phyloP scores from a whole-genome alignment of 2,329 filamentous ascomycete species.

The Monosporascus cannonballus region DNA sequence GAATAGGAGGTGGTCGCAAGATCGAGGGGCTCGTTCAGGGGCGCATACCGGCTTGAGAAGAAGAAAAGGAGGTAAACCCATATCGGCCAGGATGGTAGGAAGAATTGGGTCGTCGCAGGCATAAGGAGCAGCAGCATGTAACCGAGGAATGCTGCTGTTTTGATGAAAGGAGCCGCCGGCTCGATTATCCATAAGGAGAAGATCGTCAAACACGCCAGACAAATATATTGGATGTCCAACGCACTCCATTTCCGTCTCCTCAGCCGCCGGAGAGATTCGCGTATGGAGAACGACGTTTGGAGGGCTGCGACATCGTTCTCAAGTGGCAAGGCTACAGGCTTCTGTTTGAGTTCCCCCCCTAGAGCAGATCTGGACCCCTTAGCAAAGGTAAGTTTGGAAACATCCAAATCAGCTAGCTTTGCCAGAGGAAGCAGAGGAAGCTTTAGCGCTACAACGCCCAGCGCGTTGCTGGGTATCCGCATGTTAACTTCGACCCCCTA shows the following conservation, averaged over 20 bases:
- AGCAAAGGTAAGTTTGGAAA: neutral
- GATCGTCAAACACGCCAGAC: conserved; percentile 67
- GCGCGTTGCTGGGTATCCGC: neutral
- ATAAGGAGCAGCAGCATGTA: conserved; percentile 68
- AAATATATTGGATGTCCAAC: conserved; percentile 79
- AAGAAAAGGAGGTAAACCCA: conserved; percentile 86
- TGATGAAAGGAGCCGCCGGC: conserved; percentile 71
- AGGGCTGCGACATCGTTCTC: conserved; percentile 60
- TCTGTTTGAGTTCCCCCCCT: neutral
- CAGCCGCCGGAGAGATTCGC: conserved; percentile 69
- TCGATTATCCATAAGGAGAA: conserved; percentile 76
- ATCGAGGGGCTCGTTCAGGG: conserved; percentile 10
- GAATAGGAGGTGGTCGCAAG: neutral
- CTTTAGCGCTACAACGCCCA: neutral
- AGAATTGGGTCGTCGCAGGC: conserved; percentile 84
- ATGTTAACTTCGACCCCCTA: neutral
- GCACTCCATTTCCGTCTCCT: conserved; percentile 73
- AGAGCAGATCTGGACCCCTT: neutral
- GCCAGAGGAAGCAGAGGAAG: neutral
- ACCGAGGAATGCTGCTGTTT: conserved; percentile 63
- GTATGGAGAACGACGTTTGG: conserved; percentile 75
- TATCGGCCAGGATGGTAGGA: conserved; percentile 79
- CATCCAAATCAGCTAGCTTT: neutral
- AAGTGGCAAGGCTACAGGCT: neutral
- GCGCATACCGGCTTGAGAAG: conserved; percentile 81